Percentiles rank a stretch among this genome's conserved stretches.
Conservation (phyloP, 1,284 basidiomycete species). For the Mixia osmundae region DNA sequence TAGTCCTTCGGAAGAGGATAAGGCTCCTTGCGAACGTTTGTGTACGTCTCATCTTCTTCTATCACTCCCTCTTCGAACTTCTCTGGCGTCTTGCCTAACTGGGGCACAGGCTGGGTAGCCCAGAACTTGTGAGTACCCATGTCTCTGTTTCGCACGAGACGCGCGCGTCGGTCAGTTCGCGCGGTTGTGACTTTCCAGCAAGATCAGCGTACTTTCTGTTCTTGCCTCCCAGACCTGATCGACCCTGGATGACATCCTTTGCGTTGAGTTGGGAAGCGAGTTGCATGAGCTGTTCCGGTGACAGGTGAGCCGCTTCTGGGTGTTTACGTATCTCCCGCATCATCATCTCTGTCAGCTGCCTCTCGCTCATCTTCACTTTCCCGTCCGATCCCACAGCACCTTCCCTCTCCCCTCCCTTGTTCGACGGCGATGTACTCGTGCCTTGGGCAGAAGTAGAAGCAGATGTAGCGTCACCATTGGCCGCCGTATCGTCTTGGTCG, state of each 20-base stretch:
- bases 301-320: too few species aligned
- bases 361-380: too few species aligned
- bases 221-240: slow-evolving; percentile 32
- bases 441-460: too few species aligned
- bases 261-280: too few species aligned
- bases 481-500: too few species aligned
- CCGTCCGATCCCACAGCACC: too few species aligned
- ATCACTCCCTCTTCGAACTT: slow-evolving; percentile 60
- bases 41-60: slow-evolving; percentile 49
- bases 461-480: too few species aligned
- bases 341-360: too few species aligned
- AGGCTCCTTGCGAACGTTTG: slow-evolving; percentile 64
- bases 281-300: too few species aligned
- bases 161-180: not conserved
- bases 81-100: slow-evolving; percentile 33
- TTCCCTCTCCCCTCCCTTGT: too few species aligned
- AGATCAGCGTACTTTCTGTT: slow-evolving; percentile 32
- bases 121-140: slow-evolving; percentile 38
- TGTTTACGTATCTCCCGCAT: too few species aligned
- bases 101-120: slow-evolving; percentile 85
- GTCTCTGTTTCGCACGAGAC: slow-evolving; percentile 3
- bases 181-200: not conserved
- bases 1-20: slow-evolving; percentile 79
- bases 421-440: too few species aligned
- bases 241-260: not conserved